Percentiles rank a stretch among this genome's conserved stretches.
Conservation (phyloP, 1,284 basidiomycete genomes). For the Leccinum solheimii region DNA sequence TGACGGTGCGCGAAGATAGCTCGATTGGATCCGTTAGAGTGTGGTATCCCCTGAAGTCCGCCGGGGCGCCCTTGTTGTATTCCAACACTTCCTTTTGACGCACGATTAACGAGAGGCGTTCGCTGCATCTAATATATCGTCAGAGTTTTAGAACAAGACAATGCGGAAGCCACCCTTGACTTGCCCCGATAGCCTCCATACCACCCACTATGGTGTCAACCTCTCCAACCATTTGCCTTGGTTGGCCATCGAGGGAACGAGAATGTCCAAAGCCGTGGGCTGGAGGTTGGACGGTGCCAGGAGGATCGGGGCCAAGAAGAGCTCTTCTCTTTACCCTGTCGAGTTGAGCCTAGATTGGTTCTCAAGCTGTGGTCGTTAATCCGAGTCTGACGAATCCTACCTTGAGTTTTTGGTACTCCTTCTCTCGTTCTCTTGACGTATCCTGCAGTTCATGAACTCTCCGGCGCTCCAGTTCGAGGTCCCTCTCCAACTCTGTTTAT, state of each 20-base stretch:
- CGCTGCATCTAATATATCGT: conserved; percentile 58
- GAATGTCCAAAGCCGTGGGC: conserved; percentile 16
- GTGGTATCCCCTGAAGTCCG: conserved; percentile 21
- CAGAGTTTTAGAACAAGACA: background rate
- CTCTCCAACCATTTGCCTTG: conserved; percentile 24
- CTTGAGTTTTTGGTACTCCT: conserved; percentile 85
- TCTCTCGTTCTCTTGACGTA: conserved; percentile 70
- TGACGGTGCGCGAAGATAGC: conserved; percentile 26
- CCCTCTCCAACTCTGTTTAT: conserved; percentile 65
- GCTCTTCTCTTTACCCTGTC: conserved; percentile 82
- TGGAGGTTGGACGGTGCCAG: conserved; percentile 18
- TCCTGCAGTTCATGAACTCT: conserved; percentile 75
- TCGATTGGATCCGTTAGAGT: conserved; percentile 14
- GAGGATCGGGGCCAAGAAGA: conserved; percentile 47
- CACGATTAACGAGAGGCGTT: conserved; percentile 63
- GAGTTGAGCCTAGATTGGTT: conserved; percentile 46
- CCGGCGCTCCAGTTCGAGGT: conserved; percentile 74
- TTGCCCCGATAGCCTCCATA: conserved; percentile 70
- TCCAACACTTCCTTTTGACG: conserved; percentile 35
- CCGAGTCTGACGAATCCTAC: conserved; percentile 35
- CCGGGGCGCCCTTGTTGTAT: conserved; percentile 29
- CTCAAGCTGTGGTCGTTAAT: conserved; percentile 42
- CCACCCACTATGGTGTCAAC: conserved; percentile 59
- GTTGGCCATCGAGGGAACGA: conserved; percentile 21
- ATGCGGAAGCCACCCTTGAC: conserved; percentile 10